Conservation (phyloP, 1,284 basidiomycete genomes). For the Apiotrichum porosum region DNA sequence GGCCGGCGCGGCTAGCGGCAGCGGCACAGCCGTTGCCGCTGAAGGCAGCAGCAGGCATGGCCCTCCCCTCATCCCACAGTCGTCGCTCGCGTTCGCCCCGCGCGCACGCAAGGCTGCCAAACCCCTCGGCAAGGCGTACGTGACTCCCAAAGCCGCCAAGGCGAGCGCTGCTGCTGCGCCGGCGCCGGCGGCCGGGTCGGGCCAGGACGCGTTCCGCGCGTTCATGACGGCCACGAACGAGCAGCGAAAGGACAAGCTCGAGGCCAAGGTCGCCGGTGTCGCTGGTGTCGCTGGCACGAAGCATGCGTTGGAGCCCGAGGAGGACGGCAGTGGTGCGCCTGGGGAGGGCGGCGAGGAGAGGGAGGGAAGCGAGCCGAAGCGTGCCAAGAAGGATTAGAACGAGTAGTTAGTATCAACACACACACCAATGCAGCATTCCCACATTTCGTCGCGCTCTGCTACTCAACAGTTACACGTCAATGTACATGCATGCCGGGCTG, state of each 20-base stretch:
- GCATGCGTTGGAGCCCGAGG: slow-evolving; percentile 17
- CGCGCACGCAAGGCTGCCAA: slow-evolving; percentile 28
- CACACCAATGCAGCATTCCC: too few species aligned
- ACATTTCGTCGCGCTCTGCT: too few species aligned
- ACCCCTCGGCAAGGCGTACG: slow-evolving; percentile 30
- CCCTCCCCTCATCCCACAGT: not conserved
- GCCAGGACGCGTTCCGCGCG: slow-evolving; percentile 42
- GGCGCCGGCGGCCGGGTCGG: slow-evolving; percentile 5
- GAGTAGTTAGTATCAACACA: too few species aligned
- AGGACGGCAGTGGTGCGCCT: slow-evolving; percentile 1
- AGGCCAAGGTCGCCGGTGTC: slow-evolving; percentile 12
- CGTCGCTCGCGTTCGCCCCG: slow-evolving; percentile 28
- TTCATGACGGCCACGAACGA: slow-evolving; percentile 40
- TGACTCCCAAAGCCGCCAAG: slow-evolving; percentile 21
- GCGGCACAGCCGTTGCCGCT: not conserved
- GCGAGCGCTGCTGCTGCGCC: slow-evolving; percentile 8
- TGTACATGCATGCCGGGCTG: too few species aligned
- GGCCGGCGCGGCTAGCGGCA: not conserved
- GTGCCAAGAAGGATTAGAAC: slow-evolving; percentile 3
- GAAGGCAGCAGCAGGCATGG: too few species aligned
- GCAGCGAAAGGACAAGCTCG: slow-evolving; percentile 22
- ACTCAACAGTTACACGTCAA: too few species aligned
- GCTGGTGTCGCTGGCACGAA: slow-evolving; percentile 12
- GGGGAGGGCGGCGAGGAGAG: not conserved
- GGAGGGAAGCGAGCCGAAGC: slow-evolving; percentile 2